Base-by-base conservation (phyloP, 108 stramenopile species). In the Discostella pseudostelligera region DNA sequence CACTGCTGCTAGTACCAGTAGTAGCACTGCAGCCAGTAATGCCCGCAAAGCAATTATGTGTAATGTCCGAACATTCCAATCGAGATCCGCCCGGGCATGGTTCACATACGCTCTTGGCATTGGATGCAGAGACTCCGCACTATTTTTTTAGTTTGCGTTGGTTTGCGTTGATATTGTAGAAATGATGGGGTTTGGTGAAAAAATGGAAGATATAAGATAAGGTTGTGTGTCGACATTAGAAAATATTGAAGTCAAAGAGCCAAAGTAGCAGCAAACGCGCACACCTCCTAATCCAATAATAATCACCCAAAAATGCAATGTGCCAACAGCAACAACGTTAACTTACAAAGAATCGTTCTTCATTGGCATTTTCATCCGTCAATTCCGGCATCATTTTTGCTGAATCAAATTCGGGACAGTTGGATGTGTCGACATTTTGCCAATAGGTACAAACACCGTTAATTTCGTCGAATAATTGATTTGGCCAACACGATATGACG, bases 31-130 rank as follows among this genome's bases (percentile, higher is more conserved):
- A 75, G 14, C 74, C 74, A 12, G 74, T 75, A 29, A 75, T 49
- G 36, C 74, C 74, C 32, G 74, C 74, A 29, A 59, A 75, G 61
- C 74, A 75, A 67, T 62, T 62, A 36, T 75, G 66, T 7, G 59
- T 53, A 14, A 54, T 24, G 49, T 75, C 53, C 14, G 65, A 47
- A 50, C 74, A 75, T 49, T 75, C 74, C 35, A 60, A 48, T 35
- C 74, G 28, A 16, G 57, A 60, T 21, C 74, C 74, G 17, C 74
- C 74, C 8, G 66, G 66, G 49, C 74, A 75, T 0, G 74, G 66
- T 37, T 67, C 66, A 24, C 74, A 75, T 17, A 67, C 56, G 28
- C 29, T 21, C 56, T 43, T 62, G 26, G 74, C 74, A 20, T 67
- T 55, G 46, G 59, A 67, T 22, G 66, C 39, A 35, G 65, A 66